Evolutionary conservation across 139 green algal genomes (phyloP).

Genomic region (Chlorella vulgaris): DNA sequence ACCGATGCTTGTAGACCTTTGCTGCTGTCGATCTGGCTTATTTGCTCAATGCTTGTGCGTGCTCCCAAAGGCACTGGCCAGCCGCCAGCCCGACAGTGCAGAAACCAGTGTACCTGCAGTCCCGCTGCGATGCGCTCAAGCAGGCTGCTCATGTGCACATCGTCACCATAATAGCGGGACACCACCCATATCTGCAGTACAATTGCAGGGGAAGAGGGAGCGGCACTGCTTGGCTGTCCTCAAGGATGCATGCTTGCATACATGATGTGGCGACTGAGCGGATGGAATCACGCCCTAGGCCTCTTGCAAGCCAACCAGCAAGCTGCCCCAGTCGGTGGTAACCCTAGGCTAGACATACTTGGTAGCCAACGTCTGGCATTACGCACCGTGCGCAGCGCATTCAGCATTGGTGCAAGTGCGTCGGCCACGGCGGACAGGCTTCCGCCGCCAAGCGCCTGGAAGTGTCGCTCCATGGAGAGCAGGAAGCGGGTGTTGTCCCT

Average conservation of each 20-base stretch:
- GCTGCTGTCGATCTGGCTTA: not conserved
- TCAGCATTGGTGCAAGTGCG: slow-evolving; percentile 86
- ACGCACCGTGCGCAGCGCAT: slow-evolving; percentile 85
- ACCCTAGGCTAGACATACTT: too few relatives aligned
- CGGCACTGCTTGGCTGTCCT: not conserved
- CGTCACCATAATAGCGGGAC: slow-evolving; percentile 81
- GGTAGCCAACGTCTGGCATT: not conserved
- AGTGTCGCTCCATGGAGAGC: slow-evolving; percentile 91
- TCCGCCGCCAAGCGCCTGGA: slow-evolving; percentile 72
- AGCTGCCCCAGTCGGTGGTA: too few relatives aligned
- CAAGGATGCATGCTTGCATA: too few relatives aligned
- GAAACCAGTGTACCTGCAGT: slow-evolving; percentile 63
- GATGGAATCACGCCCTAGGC: not conserved
- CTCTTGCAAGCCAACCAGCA: too few relatives aligned
- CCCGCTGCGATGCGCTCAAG: slow-evolving; percentile 83
- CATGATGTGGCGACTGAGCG: not conserved
- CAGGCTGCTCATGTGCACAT: slow-evolving; percentile 88
- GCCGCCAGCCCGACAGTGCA: not conserved
- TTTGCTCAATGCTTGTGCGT: not conserved
- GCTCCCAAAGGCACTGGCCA: not conserved
- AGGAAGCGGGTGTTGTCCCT: slow-evolving; percentile 96
- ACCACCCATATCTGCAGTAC: slow-evolving; percentile 86
- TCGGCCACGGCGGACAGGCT: slow-evolving; percentile 73
- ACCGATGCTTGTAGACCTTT: not conserved
- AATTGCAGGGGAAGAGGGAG: not conserved